A percentile compares a stretch with the other conserved stretches of the same genome.
phyloP scores from a whole-genome alignment of 106 monocot genomes.

The Amphibolis antarctica region DNA sequence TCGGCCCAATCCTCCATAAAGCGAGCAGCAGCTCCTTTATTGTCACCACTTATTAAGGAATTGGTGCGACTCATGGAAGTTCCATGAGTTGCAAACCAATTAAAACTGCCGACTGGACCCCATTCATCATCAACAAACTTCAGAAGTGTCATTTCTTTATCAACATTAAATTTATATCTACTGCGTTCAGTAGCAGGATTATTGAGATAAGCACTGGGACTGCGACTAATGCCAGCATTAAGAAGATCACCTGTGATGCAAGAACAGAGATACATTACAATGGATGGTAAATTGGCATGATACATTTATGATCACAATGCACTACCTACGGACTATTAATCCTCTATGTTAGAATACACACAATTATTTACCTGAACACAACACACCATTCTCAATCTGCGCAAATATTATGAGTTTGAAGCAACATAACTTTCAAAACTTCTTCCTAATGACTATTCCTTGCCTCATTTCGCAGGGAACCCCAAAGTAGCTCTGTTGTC shows the following conservation, averaged over 20 bases:
- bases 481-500: no score
- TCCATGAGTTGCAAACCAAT: conserved; percentile 97
- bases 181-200: conserved; percentile 61
- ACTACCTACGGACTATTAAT: no score
- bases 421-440: no score
- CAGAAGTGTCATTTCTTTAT: conserved; percentile 78
- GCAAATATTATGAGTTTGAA: no score
- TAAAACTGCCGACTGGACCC: conserved; percentile 81
- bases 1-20: conserved; percentile 94
- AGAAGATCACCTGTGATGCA: conserved; percentile 68
- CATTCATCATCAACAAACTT: conserved; percentile 78
- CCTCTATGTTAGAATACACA: no score
- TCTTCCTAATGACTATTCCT: no score
- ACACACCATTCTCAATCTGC: no score
- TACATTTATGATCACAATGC: no score
- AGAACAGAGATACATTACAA: neutral
- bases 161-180: conserved; percentile 58
- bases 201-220: conserved; percentile 84
- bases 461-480: no score
- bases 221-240: conserved; percentile 80
- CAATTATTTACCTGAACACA: no score
- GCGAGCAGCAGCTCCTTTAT: conserved; percentile 93
- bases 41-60: conserved; percentile 79
- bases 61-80: conserved; percentile 92
- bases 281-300: no score